Percentiles rank a stretch among this genome's conserved stretches.
Evolutionary conservation across 345 rosid species (phyloP).

Genomic region (Excoecaria cochinchinensis): DNA sequence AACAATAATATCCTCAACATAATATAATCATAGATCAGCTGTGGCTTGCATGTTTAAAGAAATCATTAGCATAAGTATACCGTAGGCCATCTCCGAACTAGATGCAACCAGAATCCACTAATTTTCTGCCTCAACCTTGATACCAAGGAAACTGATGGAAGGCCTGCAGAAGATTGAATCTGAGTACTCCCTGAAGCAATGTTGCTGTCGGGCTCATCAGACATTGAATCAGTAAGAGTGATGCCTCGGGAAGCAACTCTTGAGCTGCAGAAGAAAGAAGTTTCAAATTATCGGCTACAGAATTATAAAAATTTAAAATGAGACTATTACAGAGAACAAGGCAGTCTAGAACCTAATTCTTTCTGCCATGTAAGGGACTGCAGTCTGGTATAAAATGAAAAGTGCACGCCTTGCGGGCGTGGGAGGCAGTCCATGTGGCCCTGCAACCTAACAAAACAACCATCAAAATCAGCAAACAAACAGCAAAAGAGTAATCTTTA

Average conservation of each 20-base stretch:
- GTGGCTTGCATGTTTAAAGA: not conserved
- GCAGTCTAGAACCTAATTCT: conserved; percentile 61
- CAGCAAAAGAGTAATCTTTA: no score
- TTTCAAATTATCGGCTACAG: not conserved
- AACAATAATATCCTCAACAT: not conserved
- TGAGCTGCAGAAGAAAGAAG: conserved; percentile 43
- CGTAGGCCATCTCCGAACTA: conserved; percentile 75
- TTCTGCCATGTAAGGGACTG: conserved; percentile 80
- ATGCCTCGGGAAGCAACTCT: conserved; percentile 71
- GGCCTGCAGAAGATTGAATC: conserved; percentile 35
- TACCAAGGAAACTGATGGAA: conserved; percentile 43
- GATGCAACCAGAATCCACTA: conserved; percentile 43
- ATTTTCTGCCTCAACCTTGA: conserved; percentile 57
- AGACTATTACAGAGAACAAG: not conserved
- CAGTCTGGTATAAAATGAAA: conserved; percentile 76
- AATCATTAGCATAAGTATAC: conserved; percentile 36
- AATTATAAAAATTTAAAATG: not conserved
- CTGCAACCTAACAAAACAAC: conserved; percentile 57
- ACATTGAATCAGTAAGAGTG: conserved; percentile 52
- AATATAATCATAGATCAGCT: not conserved
- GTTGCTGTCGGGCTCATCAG: conserved; percentile 43
- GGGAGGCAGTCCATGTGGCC: conserved; percentile 79
- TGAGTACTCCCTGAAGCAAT: conserved; percentile 33
- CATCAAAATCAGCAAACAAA: not conserved
- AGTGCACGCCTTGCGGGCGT: conserved; percentile 93